These are phyloP conservation scores for Alternaria triticina DNA, from an alignment of 2,329 filamentous ascomycete genomes.

Conservation along the genomic window DNA sequence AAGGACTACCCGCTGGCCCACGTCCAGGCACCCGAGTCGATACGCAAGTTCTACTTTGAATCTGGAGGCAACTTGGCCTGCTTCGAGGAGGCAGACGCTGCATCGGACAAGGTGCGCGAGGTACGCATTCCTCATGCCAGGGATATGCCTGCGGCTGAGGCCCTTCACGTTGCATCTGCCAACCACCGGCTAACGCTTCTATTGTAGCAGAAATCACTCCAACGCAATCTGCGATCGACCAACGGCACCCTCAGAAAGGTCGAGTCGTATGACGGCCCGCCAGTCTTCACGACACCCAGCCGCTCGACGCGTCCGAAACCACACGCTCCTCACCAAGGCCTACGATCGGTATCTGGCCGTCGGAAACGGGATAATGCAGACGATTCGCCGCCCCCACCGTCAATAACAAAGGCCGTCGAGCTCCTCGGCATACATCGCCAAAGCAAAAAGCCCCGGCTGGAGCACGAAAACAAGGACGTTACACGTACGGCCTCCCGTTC, in stretches of 20 bases:
- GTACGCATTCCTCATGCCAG: constrained; percentile 49
- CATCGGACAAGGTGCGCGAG: constrained; percentile 60
- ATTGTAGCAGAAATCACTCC: constrained; percentile 52
- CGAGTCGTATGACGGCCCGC: constrained; percentile 48
- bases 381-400: constrained; percentile 58
- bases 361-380: constrained; percentile 52
- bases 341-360: constrained; percentile 37
- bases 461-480: constrained; percentile 26
- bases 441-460: constrained; percentile 56
- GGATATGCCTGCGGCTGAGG: constrained; percentile 25
- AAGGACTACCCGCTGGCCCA: constrained; percentile 90
- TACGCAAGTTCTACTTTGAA: constrained; percentile 79
- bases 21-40: constrained; percentile 78
- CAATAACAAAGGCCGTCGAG: constrained; percentile 61
- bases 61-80: constrained; percentile 66
- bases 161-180: constrained; percentile 23
- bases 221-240: constrained; percentile 53
- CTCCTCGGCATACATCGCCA: constrained; percentile 57
- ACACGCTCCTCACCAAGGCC: constrained; percentile 21
- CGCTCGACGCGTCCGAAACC: constrained; percentile 42
- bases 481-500: constrained; percentile 25
- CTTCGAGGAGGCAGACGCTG: constrained; percentile 68
- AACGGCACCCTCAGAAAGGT: constrained; percentile 55
- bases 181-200: constrained; percentile 31
- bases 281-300: constrained; percentile 52